Evolutionary conservation across 2,329 filamentous ascomycete species (phyloP).

Genomic region (Penicillium sp.): DNA sequence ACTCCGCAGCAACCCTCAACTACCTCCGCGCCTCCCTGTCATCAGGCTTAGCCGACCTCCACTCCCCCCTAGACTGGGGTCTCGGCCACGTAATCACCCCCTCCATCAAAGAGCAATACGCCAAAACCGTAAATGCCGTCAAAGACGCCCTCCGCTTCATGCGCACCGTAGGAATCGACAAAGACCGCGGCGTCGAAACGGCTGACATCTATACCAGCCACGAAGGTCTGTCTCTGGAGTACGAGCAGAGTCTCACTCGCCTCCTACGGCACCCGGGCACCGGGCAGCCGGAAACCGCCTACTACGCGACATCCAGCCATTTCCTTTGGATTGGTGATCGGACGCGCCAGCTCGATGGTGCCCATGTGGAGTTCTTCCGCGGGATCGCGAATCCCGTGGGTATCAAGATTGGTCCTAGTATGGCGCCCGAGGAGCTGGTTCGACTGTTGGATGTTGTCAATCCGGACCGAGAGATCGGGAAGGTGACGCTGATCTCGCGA

Average conservation of each 20-base stretch:
- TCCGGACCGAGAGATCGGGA: conserved; percentile 77
- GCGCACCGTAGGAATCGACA: conserved; percentile 87
- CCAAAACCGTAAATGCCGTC: conserved; percentile 78
- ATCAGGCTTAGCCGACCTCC: conserved; percentile 89
- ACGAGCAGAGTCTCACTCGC: conserved; percentile 85
- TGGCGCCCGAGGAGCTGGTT: conserved; percentile 73
- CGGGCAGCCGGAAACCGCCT: conserved; percentile 48
- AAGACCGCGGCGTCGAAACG: conserved; percentile 78
- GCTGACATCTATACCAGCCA: conserved; percentile 96
- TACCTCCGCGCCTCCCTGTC: conserved; percentile 82
- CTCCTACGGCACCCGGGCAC: conserved; percentile 55
- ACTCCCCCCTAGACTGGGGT: conserved; percentile 91
- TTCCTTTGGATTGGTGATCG: conserved; percentile 99
- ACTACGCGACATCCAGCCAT: conserved; percentile 93
- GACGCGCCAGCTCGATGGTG: conserved; percentile 88
- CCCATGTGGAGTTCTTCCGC: conserved; percentile 96
- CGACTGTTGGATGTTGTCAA: conserved; percentile 82
- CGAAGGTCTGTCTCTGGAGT: conserved; percentile 90
- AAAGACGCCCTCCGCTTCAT: conserved; percentile 93
- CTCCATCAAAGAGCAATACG: conserved; percentile 81
- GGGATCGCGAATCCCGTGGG: conserved; percentile 95
- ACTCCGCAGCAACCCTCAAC: conserved; percentile 92
- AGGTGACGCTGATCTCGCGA: conserved; percentile 93
- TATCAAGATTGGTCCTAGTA: conserved; percentile 91
- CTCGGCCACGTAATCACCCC: conserved; percentile 88